Percentiles rank a stretch among this genome's conserved stretches.
phyloP scores from a whole-genome alignment of 2,329 filamentous ascomycete species.

The Tolypocladium cylindrosporum region DNA sequence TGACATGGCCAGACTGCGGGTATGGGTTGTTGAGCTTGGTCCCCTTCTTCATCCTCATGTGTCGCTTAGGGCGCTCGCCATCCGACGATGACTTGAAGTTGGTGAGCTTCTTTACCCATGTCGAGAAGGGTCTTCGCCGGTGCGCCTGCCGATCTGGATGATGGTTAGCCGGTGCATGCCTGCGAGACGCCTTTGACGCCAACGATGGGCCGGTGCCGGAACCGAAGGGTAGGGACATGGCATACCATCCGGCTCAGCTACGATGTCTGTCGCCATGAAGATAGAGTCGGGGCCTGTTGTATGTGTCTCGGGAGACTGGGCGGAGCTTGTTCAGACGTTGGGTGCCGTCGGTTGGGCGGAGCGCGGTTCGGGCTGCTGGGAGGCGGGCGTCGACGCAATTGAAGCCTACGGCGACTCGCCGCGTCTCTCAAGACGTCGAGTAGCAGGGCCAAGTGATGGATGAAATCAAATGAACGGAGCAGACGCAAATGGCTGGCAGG shows the following conservation, averaged over 20 bases:
- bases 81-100: conserved; percentile 71
- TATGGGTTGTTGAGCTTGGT: conserved; percentile 83
- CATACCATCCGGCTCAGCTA: conserved; percentile 33
- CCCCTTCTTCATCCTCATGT: conserved; percentile 42
- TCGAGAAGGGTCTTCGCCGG: conserved; percentile 78
- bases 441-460: background rate
- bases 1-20: conserved; percentile 61
- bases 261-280: conserved; percentile 26
- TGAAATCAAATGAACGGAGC: background rate
- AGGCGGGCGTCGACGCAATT: background rate
- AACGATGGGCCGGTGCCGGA: background rate
- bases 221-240: background rate
- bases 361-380: background rate
- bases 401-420: background rate
- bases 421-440: background rate
- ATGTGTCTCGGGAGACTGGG: background rate
- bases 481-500: background rate
- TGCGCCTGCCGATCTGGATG: conserved; percentile 52
- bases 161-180: background rate
- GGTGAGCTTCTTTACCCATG: conserved; percentile 88
- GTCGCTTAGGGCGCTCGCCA: conserved; percentile 33
- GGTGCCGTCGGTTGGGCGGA: background rate
- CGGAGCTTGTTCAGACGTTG: background rate
- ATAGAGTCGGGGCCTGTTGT: background rate
- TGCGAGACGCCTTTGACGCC: background rate